A percentile compares a stretch with the other conserved stretches of the same genome.
Conservation (phyloP, 208 protist genomes). For the Sergeia podlipaevii region DNA sequence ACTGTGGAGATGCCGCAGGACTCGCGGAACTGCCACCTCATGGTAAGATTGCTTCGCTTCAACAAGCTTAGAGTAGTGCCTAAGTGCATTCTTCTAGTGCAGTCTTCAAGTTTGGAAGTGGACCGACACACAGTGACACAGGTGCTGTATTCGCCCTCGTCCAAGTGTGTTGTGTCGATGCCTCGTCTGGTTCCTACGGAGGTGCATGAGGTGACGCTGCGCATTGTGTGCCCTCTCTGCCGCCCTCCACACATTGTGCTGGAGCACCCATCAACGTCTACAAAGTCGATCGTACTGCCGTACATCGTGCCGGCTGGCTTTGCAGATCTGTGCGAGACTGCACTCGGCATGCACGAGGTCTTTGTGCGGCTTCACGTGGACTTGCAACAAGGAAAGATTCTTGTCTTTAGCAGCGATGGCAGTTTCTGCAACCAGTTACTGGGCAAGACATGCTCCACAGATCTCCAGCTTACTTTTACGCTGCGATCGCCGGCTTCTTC, state of each 20-base stretch:
- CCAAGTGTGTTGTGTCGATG: conserved; percentile 15
- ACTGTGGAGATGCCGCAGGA: neutral
- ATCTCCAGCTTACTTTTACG: conserved; percentile 39
- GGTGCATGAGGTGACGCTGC: conserved; percentile 51
- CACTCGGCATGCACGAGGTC: conserved; percentile 18
- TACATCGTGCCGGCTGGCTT: conserved; percentile 16
- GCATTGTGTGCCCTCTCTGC: conserved; percentile 27
- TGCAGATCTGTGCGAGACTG: neutral
- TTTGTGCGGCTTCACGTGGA: conserved; percentile 31
- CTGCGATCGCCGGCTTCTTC: conserved; percentile 24
- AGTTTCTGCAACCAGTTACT: conserved; percentile 32
- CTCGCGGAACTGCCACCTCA: too few species aligned
- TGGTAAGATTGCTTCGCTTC: too few species aligned
- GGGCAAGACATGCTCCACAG: conserved; percentile 15
- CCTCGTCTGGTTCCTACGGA: conserved; percentile 37
- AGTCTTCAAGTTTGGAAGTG: conserved; percentile 19
- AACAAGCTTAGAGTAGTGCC: too few species aligned
- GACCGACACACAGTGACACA: conserved; percentile 11
- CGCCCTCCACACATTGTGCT: conserved; percentile 35
- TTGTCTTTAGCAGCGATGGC: conserved; percentile 41
- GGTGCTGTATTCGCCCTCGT: conserved; percentile 11
- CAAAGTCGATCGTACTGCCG: conserved; percentile 17
- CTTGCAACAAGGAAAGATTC: conserved; percentile 26
- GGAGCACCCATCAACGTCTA: conserved; percentile 18
- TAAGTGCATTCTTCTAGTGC: too few species aligned